Base-by-base conservation (phyloP, 1,139 yeast species). In the Saccharomyces hybrid region DNA sequence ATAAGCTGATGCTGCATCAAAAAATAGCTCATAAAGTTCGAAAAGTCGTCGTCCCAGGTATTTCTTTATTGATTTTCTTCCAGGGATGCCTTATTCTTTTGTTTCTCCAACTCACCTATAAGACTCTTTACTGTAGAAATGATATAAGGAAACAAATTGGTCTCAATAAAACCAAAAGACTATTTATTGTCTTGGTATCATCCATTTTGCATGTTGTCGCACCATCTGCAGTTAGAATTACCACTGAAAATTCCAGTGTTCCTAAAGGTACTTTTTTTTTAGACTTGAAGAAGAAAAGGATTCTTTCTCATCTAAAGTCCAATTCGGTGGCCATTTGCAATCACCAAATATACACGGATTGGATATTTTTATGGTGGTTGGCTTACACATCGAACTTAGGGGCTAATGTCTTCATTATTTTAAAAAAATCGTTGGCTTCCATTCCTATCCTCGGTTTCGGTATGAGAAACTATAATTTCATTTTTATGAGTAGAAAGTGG, bases 291-390 rank as follows among this genome's bases (percentile, higher is more conserved):
- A 58, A 57, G 7, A 61, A 64, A 5, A 57, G 63, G 50, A 56
- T 68, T 13, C 23, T 55, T 5, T 65, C 72, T 2, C 54, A 57
- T 8, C 47, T 69, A 49, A 49, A 52, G 5, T 54, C 53, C 7
- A 60, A 60, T n/a, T 62, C 70, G 1, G 61, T 70, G 1, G 58
- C 65, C n/a, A 68, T 68, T 77, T 87, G 49, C 19, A 93, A 93
- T 68, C 99, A 93, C 70, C 98, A 91, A 71, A 84, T 91, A 25
- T 91, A 93, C 68, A 84, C 95, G 3, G 99, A 93, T 70, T 93
- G 99, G 99, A 78, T 88, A 19, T 90, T 82, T 65, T 67, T 90
- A 54, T 93, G 99, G 99, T 93, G 89, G 82, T 63, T 88, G 31
- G 76, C 89, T 0, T 87, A 88, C 67, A 78, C 91, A 2, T 81